phyloP scores from a whole-genome alignment of 176 grass and related monocot species.

The Juncus inflexus region DNA sequence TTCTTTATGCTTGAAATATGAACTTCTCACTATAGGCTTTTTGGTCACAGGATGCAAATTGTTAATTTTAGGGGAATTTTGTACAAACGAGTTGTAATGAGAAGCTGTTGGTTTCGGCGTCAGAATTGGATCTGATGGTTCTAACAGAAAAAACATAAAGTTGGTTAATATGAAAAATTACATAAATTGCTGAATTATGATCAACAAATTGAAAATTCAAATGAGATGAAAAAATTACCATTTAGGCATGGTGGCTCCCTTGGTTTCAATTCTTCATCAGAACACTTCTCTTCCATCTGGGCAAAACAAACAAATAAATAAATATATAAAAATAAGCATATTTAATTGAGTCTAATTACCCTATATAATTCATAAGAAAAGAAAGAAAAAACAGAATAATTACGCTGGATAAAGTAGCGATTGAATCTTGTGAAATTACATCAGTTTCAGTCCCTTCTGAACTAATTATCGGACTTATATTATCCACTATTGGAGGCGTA shows the following conservation, averaged over 20 bases:
- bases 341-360: no score
- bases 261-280: conserved; percentile 26
- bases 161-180: conserved; percentile 13
- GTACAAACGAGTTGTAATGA: conserved; percentile 15
- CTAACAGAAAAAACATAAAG: conserved; percentile 34
- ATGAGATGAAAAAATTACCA: conserved; percentile 41
- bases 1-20: conserved; percentile 59
- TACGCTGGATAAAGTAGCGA: conserved; percentile 12
- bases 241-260: conserved; percentile 25
- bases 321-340: background rate
- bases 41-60: conserved; percentile 30
- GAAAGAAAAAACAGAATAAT: conserved; percentile 4
- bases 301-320: conserved; percentile 32
- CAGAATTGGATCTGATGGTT: conserved; percentile 21
- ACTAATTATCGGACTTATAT: conserved; percentile 34
- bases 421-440: conserved; percentile 35
- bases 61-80: conserved; percentile 27
- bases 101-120: conserved; percentile 31
- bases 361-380: background rate
- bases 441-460: conserved; percentile 31
- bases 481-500: conserved; percentile 39
- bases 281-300: conserved; percentile 55
- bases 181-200: conserved; percentile 5
- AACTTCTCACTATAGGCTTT: conserved; percentile 49
- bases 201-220: background rate